These are phyloP conservation scores for Climacium dendroides DNA, from an alignment of 225 moss, liverwort and hornwort genomes.

Conservation along the genomic window DNA sequence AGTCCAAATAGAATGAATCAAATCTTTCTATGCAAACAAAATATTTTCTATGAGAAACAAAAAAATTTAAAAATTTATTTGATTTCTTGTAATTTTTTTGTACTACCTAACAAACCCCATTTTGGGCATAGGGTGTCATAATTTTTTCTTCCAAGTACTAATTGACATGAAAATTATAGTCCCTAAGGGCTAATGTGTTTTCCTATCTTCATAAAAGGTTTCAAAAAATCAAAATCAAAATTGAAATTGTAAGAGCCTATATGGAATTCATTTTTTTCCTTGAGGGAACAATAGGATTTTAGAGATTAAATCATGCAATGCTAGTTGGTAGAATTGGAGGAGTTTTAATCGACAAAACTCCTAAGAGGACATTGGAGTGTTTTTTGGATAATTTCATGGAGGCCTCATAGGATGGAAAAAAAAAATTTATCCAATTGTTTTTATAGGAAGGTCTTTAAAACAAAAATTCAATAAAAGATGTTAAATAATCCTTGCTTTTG, in stretches of 20 bases:
- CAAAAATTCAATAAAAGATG: too few species aligned
- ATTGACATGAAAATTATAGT: neutral
- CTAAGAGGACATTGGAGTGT: too few species aligned
- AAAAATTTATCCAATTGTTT: too few species aligned
- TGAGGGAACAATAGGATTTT: accelerated
- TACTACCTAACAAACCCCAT: accelerated
- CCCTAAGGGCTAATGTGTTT: neutral
- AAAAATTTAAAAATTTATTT: neutral
- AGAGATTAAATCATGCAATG: neutral
- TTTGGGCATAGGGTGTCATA: neutral
- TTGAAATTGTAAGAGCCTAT: neutral
- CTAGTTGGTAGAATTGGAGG: neutral
- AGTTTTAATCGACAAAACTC: too few species aligned
- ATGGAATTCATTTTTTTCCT: neutral
- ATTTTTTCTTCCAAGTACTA: neutral
- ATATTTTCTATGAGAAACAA: accelerated
- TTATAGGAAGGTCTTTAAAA: too few species aligned
- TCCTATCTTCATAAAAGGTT: neutral
- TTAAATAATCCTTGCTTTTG: too few species aligned
- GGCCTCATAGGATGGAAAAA: too few species aligned
- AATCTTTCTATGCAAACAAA: neutral
- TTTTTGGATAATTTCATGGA: too few species aligned
- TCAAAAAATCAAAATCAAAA: neutral
- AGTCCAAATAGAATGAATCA: neutral
- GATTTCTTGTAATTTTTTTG: too few species aligned